phyloP scores from a whole-genome alignment of 23 red algal species.

The Chondrus crispus region DNA sequence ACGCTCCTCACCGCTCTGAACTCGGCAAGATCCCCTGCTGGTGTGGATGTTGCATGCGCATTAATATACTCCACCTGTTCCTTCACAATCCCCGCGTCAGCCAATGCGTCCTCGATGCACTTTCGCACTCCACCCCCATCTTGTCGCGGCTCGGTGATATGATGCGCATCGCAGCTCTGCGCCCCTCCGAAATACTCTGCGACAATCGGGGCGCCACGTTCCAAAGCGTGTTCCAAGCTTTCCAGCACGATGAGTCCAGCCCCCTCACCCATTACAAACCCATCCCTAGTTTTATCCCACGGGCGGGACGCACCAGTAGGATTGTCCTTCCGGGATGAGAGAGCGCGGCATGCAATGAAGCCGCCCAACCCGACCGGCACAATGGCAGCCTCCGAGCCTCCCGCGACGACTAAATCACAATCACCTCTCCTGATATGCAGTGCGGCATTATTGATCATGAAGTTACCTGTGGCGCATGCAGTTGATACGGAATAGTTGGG shows the following conservation, averaged over 20 bases:
- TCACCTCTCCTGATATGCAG: constrained; percentile 95
- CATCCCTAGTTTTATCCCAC: constrained; percentile 95
- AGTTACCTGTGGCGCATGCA: constrained; percentile 95
- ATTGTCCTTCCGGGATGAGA: constrained; percentile 82
- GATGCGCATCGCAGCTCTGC: constrained; percentile 87
- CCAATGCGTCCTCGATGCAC: constrained; percentile 76
- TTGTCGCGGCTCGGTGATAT: constrained; percentile 93
- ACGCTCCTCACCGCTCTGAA: constrained; percentile 80
- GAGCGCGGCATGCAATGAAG: constrained; percentile 97
- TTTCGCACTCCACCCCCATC: constrained; percentile 74
- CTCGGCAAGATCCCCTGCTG: constrained; percentile 95
- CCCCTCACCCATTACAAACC: constrained; percentile 99
- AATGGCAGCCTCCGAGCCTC: constrained; percentile 94
- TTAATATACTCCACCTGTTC: constrained; percentile 95
- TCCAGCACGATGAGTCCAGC: constrained; percentile 88
- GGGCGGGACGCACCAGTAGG: constrained; percentile 75
- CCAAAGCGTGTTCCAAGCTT: constrained; percentile 86
- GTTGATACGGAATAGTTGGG: constrained; percentile 94
- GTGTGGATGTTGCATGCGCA: constrained; percentile 96
- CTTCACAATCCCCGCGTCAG: constrained; percentile 66
- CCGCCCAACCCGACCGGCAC: constrained; percentile 87
- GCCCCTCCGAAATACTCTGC: constrained; percentile 95
- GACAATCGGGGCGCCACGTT: constrained; percentile 89
- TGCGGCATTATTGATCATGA: constrained; percentile 91
- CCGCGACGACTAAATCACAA: constrained; percentile 84